Evolutionary conservation across 139 green algal genomes (phyloP), one percentile per base, ranked within the genome.

Genomic region (Asterochloris sp.): DNA sequence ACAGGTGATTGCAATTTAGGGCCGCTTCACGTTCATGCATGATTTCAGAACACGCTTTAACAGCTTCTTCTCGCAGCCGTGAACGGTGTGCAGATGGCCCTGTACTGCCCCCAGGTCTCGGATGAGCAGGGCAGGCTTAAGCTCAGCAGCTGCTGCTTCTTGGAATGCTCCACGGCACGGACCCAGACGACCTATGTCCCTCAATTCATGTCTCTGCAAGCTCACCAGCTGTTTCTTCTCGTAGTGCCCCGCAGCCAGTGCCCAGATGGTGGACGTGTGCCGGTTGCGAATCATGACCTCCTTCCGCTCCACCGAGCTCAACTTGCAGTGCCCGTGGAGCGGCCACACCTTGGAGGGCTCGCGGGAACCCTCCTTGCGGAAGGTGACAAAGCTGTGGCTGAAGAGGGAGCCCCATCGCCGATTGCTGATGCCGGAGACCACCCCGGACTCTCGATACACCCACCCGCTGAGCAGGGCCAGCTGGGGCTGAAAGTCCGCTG

Each of bases 331-430:
- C 11, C 62, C 54, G 23, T 78, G 76, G 13, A 84, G 63, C 4
- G 81, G 73, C 81, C 81, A 84, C 14, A 84, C 74, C 73, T 84
- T 84, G 29, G 73, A 77, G 10, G 81, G 81, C 38, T 79, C 71
- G 24, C 21, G 63, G 24, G 73, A 27, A 16, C 1, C 62, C 63
- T 73, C 60, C 69, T 78, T 80, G 23, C 80, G 62, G 74, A 76
- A 80, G 0, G 81, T 84, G 61, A 73, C 81, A 21, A 84, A 54
- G 62, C 61, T 64, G 27, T 84, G 73, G 8, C 73, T 62, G 27
- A 71, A 84, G 26, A 84, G 60, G 26, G 29, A 38, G 6, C 73
- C 74, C 71, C 73, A 84, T 17, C 81, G 73, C 63, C 60, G 73
- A 54, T 84, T 84, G 28, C 47, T 79, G 19, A 84, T 73, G 29